These are phyloP conservation scores for Phytophthora pinifolia DNA, from an alignment of 352 stramenopile genomes.

Conservation along the genomic window DNA sequence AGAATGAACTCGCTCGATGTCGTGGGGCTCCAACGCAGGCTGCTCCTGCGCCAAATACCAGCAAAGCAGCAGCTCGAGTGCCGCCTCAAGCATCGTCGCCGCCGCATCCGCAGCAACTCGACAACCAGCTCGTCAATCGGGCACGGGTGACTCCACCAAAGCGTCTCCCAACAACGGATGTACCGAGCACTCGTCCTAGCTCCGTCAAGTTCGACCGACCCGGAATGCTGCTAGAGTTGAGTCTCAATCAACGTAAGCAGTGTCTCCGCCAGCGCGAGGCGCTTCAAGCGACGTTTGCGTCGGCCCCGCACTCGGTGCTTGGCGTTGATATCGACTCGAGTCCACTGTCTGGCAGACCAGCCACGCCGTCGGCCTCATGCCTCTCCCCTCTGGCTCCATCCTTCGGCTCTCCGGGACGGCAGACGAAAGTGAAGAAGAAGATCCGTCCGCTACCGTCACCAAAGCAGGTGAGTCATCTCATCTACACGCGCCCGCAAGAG, in stretches of 20 bases:
- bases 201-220: slow-evolving; percentile 61
- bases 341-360: slow-evolving; percentile 12
- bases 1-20: slow-evolving; percentile 50
- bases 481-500: slow-evolving; percentile 69
- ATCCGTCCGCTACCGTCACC: slow-evolving; percentile 58
- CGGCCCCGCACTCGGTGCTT: slow-evolving; percentile 56
- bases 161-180: slow-evolving; percentile 15
- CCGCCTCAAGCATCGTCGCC: slow-evolving; percentile 4
- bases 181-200: slow-evolving; percentile 44
- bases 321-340: slow-evolving; percentile 42
- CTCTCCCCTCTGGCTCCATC: slow-evolving; percentile 12
- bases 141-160: slow-evolving; percentile 17
- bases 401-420: not conserved
- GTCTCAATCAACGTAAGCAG: slow-evolving; percentile 64
- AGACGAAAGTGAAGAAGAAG: slow-evolving; percentile 30
- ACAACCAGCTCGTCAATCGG: slow-evolving; percentile 18
- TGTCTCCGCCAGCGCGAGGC: slow-evolving; percentile 51
- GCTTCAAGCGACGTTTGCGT: slow-evolving; percentile 40
- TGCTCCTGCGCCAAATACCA: not conserved
- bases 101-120: not conserved
- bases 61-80: slow-evolving; percentile 11
- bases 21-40: slow-evolving; percentile 31
- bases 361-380: slow-evolving; percentile 9
- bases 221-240: slow-evolving; percentile 70
- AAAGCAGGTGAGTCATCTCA: slow-evolving; percentile 58